Evolutionary conservation across 2,329 filamentous ascomycete species (phyloP), one percentile per base, ranked within the genome.

Genomic region (Didymella pomorum): DNA sequence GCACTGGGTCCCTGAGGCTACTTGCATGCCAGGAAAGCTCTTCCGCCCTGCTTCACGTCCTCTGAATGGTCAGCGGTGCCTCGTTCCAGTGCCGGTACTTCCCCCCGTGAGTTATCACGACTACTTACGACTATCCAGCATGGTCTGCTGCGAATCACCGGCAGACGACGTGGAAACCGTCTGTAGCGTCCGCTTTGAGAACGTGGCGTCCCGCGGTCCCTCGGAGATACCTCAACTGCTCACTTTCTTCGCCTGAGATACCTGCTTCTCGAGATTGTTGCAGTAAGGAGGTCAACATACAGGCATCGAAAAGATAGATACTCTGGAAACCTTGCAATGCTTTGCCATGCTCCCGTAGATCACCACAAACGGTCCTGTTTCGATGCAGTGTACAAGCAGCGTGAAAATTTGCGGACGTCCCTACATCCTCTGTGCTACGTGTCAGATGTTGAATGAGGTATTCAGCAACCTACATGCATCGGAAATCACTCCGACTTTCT

Each of bases 401-500:
- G 33, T 46, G 39, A 53, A 58, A 54, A 53, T 58, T 51, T 54
- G 56, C 31, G 45, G 50, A 46, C 23, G 41, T 54, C 50, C 56
- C 50, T 58, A 58, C 56, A 53, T 54, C 8, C 23, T 50, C 33
- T 54, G 56, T 58, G 50, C 56, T 50, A 58, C 56, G 50, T 58
- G 56, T 58, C 56, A 58, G 46, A 53, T 21, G 51, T 42, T 45
- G 31, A n/a, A 41, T 48, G 39, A 53, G 18, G 39, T 50, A 23
- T 39, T 18, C 28, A 50, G 16, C 50, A 6, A 48, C 49, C 37
- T 48, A 45, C 39, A 16, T 49, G 39, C 39, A 43, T 43, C 49
- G 44, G 39, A 49, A 52, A 26, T 47, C 41, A 46, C 50, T 42
- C 33, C 46, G 45, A 11, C 28, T 16, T n/a, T 29, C 20, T 35